Evolutionary conservation across 2,329 filamentous ascomycete genomes (phyloP), one percentile per base, ranked within the genome.

Genomic region (Penicillium sp.): DNA sequence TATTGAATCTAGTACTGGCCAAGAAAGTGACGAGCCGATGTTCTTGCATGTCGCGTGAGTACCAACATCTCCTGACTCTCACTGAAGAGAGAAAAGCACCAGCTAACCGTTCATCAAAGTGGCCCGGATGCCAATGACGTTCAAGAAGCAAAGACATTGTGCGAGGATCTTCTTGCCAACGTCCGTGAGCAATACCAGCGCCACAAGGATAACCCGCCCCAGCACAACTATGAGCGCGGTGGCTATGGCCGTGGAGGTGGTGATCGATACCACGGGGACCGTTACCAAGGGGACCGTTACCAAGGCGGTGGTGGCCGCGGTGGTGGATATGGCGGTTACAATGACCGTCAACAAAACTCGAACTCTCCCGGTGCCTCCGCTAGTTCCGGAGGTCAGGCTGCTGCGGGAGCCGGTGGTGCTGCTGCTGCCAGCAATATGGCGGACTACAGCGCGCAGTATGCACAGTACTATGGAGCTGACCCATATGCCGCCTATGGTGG

Each of bases 1-100:
- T 71, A 87, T 96, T 68, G 94, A 99, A 72, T 86, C 88, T 43
- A 86, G 88, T 28, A 95, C 92, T n/a, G 90, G 90, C 60, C 84
- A 81, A 37, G 94, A 99, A 75, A 96, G 91, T 62, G 93, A 99
- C 44, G 93, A 97, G 71, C 86, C 91, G 2, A 97, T 99, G 92
- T 97, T 92, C 70, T 82, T 99, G 42, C 92, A 97, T 73, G 92
- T 97, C 62, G 90, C 94, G 89, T 95, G 52, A 68, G 69, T 61
- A 24, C 13, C 5, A n/a, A 28, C 34, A 31, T 21, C 29, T 5
- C 19, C 9, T 16, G 16, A 14, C n/a, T 13, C 7, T 18, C 18
- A 16, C 28, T 2, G 13, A 28, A 18, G 8, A 26, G 6, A 28
- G 6, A 14, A 16, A 14, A 44, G 4, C n/a, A 21, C 21, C 13